Evolutionary conservation across 2,329 filamentous ascomycete species (phyloP).

Genomic region (Penicillium sumatraense): DNA sequence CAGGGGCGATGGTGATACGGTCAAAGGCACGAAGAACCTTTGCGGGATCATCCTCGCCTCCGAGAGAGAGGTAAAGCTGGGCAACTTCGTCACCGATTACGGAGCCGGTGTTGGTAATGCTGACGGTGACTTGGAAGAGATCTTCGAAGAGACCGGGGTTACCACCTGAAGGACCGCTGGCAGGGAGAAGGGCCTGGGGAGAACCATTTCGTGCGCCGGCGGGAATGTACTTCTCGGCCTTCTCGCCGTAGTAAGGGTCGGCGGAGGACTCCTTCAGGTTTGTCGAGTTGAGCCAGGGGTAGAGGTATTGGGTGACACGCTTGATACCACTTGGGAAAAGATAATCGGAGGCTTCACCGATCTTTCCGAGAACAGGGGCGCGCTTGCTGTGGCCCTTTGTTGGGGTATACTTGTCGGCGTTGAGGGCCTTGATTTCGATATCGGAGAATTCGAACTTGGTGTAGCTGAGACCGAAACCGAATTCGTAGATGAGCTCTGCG

Average conservation of each 20-base stretch:
- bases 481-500: conserved; percentile 64
- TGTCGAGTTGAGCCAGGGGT: conserved; percentile 67
- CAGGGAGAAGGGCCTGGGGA: conserved; percentile 60
- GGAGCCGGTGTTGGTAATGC: conserved; percentile 56
- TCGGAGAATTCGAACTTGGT: conserved; percentile 67
- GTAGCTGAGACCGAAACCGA: conserved; percentile 66
- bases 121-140: conserved; percentile 54
- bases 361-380: conserved; percentile 58
- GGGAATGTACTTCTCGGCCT: conserved; percentile 56
- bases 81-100: conserved; percentile 58
- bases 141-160: conserved; percentile 60
- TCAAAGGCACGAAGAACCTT: conserved; percentile 79
- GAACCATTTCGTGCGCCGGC: conserved; percentile 56
- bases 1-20: conserved; percentile 71
- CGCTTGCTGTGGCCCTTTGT: conserved; percentile 57
- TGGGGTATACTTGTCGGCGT: conserved; percentile 56
- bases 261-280: conserved; percentile 56
- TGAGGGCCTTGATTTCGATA: conserved; percentile 53
- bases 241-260: conserved; percentile 60
- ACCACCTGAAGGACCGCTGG: conserved; percentile 63
- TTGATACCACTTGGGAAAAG: conserved; percentile 60
- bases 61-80: conserved; percentile 74
- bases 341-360: conserved; percentile 56
- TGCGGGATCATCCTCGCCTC: conserved; percentile 72
- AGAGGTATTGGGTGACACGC: conserved; percentile 62